Evolutionary conservation across 306 rosid genomes (phyloP).

Genomic region (Ormosia semicastrata): DNA sequence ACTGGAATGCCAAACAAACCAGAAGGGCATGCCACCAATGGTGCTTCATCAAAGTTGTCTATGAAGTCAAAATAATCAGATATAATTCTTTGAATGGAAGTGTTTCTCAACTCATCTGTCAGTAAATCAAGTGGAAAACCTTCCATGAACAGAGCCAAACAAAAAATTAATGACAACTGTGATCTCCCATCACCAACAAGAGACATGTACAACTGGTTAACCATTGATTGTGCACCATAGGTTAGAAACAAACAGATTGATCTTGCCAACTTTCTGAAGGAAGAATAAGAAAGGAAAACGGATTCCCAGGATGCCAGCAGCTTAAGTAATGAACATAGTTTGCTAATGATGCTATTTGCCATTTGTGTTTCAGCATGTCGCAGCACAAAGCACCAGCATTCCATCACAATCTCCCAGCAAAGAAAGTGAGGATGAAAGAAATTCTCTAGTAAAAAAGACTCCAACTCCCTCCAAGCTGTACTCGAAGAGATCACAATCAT

Average conservation of each 20-base stretch:
- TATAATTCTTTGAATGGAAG: conserved; percentile 47
- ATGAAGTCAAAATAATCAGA: conserved; percentile 61
- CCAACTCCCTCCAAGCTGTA: conserved; percentile 59
- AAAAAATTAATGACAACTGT: conserved; percentile 44
- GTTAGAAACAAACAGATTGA: conserved; percentile 62
- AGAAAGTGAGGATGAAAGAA: conserved; percentile 91
- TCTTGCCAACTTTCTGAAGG: conserved; percentile 79
- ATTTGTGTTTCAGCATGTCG: conserved; percentile 63
- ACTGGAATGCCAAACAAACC: conserved; percentile 60
- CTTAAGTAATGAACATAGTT: conserved; percentile 66
- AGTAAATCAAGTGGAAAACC: conserved; percentile 76
- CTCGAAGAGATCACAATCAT: conserved; percentile 70
- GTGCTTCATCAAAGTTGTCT: conserved; percentile 55
- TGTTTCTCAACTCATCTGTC: conserved; percentile 59
- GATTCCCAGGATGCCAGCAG: conserved; percentile 60
- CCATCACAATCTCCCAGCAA: conserved; percentile 85
- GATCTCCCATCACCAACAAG: conserved; percentile 55
- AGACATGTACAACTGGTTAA: conserved; percentile 52
- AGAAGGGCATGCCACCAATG: conserved; percentile 36
- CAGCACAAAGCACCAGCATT: conserved; percentile 85
- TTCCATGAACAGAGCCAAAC: conserved; percentile 67
- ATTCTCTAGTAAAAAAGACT: conserved; percentile 76
- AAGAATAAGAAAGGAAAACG: conserved; percentile 56
- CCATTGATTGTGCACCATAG: conserved; percentile 55
- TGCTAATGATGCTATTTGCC: conserved; percentile 48